Evolutionary conservation across 2,329 filamentous ascomycete species (phyloP).

Genomic region (Alternaria rosae): DNA sequence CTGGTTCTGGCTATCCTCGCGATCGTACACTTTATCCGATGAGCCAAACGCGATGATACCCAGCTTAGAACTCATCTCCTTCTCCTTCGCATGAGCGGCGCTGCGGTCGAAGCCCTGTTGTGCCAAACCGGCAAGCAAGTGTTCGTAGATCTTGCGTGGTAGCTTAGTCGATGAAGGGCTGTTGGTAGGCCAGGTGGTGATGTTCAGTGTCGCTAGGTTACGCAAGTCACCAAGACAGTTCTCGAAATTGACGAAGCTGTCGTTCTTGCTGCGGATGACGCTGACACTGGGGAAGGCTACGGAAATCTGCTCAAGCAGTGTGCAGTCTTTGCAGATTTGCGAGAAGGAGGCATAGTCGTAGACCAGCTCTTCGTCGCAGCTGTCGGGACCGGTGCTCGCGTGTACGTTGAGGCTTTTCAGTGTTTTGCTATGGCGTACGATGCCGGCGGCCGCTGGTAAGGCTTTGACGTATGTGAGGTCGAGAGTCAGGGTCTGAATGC

Average conservation of each 20-base stretch:
- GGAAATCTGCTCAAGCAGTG: conserved; percentile 54
- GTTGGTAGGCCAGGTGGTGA: conserved; percentile 59
- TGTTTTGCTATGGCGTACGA: conserved; percentile 56
- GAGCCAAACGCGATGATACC: conserved; percentile 57
- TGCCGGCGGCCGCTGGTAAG: conserved; percentile 53
- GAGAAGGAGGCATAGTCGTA: conserved; percentile 55
- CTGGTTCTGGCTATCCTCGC: conserved; percentile 56
- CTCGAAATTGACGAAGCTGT: conserved; percentile 55
- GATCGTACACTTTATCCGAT: conserved; percentile 57
- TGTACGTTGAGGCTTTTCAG: conserved; percentile 56
- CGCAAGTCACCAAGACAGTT: conserved; percentile 49
- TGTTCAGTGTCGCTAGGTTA: conserved; percentile 56
- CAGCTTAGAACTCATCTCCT: conserved; percentile 47
- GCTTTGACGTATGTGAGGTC: conserved; percentile 53
- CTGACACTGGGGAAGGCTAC: conserved; percentile 57
- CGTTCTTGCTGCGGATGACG: conserved; percentile 51
- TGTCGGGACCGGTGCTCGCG: conserved; percentile 45
- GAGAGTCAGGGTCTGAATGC: conserved; percentile 54
- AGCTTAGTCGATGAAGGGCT: conserved; percentile 51
- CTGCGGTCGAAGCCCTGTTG: conserved; percentile 49
- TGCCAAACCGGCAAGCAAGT: conserved; percentile 52
- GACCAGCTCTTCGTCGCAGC: conserved; percentile 54
- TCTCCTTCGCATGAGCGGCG: conserved; percentile 33
- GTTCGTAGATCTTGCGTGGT: conserved; percentile 55
- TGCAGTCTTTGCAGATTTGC: conserved; percentile 56